Evolutionary conservation across 768 basidiomycete species (phyloP), one percentile per base, ranked within the genome.

Genomic region (Peribolospora baueri): DNA sequence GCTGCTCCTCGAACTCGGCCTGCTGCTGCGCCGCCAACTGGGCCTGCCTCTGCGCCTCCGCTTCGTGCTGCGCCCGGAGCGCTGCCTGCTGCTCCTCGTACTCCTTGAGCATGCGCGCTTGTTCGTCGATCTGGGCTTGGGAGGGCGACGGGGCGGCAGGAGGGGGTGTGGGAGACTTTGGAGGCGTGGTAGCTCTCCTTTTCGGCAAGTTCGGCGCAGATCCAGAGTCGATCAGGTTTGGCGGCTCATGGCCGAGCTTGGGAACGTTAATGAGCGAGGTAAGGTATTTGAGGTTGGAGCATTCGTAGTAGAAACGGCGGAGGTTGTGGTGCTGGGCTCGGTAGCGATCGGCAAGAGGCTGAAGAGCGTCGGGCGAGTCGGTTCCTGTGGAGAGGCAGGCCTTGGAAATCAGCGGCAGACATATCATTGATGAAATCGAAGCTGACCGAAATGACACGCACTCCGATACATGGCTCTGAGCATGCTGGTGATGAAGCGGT

Each of bases 401-500:
- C 10, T 49, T 7, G 54, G 37, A n/a, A 5, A 40, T 60, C 43
- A 61, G 51, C 50, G 51, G 52, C 43, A 39, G 7, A 8, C 42
- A 48, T 5, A 11, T 39, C 42, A 46, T 36, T 48, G 49, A 55
- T 3, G 52, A 25, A 25, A 25, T 25, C 25, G 25, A 25, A 25
- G 25, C 25, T 25, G 25, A 25, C 25, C 25, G 25, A 25, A 1
- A 42, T 4, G 46, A 46, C 37, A 70, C 77, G 65, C 64, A 91
- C 91, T 72, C 70, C 93, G 73, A 65, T 91, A 84, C 82, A 98
- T 84, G 1, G 93, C 93, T 37, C 93, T 75, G 66, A 97, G 71
- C 93, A 98, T 98, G 70, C 85, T 90, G 7, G 91, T 97, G 65
- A 97, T 90, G 70, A 97, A 98, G 49, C 86, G 77, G 69, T 98